Evolutionary conservation across 345 rosid genomes (phyloP), one percentile per base, ranked within the genome.

Genomic region (Carallia pectinifolia): DNA sequence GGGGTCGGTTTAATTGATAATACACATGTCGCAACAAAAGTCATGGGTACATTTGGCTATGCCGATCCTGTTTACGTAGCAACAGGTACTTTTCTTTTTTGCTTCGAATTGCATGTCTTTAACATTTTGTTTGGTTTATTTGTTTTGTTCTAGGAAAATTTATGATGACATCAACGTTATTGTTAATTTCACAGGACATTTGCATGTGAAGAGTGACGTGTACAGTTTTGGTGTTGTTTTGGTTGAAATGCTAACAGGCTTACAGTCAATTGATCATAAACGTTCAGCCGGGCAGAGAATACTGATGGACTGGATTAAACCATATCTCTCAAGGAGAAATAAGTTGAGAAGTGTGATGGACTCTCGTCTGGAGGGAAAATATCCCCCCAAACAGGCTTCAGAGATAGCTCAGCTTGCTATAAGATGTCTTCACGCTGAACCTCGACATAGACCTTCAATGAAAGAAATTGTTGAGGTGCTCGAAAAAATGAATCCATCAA

Each of bases 181-280:
- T 19, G 9, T 6, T 19, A 39, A 59, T 69, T 70, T 60, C n/a
- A 44, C 29, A 71, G 75, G 75, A 17, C 58, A 19, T 23, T 27
- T 71, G 36, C 16, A 18, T 56, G 58, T 71, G 16, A 71, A 71
- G 63, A 54, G 62, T 27, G 74, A 71, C 18, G 74, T 63, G 29
- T 71, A 71, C 12, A 10, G 69, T 63, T 71, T 64, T 23, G 69
- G 75, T 9, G 75, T 71, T 30, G 64, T 64, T 47, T 47, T 71
- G 68, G 27, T 64, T 44, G 75, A 71, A 67, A 55, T 71, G 47
- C 36, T 63, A n/a, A 71, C 74, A 2, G 68, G 74, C 19, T 53
- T 71, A 55, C 62, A 17, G 5, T 48, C 68, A 16, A 0, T 62
- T 6, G 68, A 71, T 15, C 38, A 53, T 34, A 71, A 38, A 29